Base-by-base conservation (phyloP, 2,329 filamentous ascomycete species). In the Verticillium albo-atrum region DNA sequence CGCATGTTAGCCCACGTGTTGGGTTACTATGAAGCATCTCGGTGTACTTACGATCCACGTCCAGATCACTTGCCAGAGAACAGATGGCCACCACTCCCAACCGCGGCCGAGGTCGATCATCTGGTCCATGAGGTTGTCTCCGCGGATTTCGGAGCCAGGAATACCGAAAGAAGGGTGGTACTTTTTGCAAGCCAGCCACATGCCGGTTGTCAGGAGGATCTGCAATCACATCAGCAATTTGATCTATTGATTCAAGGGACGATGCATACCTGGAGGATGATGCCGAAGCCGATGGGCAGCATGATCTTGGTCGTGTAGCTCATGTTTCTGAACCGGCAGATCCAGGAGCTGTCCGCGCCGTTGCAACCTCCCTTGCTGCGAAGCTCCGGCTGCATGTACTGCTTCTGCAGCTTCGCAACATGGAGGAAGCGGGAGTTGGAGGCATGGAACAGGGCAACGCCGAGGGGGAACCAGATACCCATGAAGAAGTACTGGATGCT, bases 361-460 rank as follows among this genome's bases (percentile, higher is more conserved):
- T 69, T 66, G 62, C 67, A 71, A n/a, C 64, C 65, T 14, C 62
- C 54, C 35, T 61, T 60, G 20, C 32, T 56, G 17, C 58, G 63
- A 15, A 59, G 51, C 15, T 57, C 61, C 4, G 65, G 62, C 27
- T 67, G 59, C 3, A 71, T 68, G 56, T 67, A 79, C 27, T 32
- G 47, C 55, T 51, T 57, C 55, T 57, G 55, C 23, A 32, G 37
- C 32, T 54, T 58, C 20, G 52, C 56, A 9, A 58, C 57, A 25
- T 60, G 61, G 23, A 62, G 30, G 57, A 89, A 84, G 58, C 84
- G 83, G 65, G 77, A 81, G 68, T 88, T 87, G 61, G 82, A 82
- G 25, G 84, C 86, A 67, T 89, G 86, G 67, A 89, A 89, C 5
- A 89, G 72, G 7, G 84, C 86, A 58, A 89, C 84, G 26, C 87